Evolutionary conservation across 208 protist species (phyloP).

Genomic region (Leishmania turanica): DNA sequence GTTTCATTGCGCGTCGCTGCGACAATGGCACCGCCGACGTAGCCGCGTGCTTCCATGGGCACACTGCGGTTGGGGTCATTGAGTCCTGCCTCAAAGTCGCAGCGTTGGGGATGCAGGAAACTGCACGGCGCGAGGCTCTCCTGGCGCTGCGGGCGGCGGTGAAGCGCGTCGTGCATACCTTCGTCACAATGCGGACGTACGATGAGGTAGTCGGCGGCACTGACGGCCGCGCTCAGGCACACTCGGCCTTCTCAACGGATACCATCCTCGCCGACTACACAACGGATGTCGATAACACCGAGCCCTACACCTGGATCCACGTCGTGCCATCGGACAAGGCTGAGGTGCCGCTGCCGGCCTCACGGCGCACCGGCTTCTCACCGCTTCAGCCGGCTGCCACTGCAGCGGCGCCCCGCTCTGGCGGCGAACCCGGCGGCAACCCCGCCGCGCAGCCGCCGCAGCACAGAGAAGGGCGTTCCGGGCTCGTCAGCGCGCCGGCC

Average conservation of each 20-base stretch:
- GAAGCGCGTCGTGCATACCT: constrained; percentile 18
- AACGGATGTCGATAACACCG: constrained; percentile 64
- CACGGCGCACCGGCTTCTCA: background rate
- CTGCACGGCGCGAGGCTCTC: constrained; percentile 24
- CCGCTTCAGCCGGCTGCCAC: background rate
- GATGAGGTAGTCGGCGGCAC: constrained; percentile 1
- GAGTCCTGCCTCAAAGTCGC: constrained; percentile 49
- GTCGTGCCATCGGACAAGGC: constrained; percentile 22
- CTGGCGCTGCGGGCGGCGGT: constrained; percentile 21
- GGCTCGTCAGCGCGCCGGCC: background rate
- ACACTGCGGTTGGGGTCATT: constrained; percentile 46
- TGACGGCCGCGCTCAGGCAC: constrained; percentile 1
- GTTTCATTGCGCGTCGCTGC: background rate
- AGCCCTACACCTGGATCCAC: constrained; percentile 48
- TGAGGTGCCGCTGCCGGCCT: background rate
- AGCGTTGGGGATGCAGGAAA: constrained; percentile 39
- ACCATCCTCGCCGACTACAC: constrained; percentile 67
- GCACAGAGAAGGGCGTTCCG: background rate
- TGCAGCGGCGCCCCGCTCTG: background rate
- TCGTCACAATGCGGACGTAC: constrained; percentile 21
- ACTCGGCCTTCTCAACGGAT: constrained; percentile 46
- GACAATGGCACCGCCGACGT: background rate
- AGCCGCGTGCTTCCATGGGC: constrained; percentile 31
- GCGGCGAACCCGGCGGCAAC: background rate
- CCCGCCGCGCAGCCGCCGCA: background rate